Evolutionary conservation across 2,329 filamentous ascomycete genomes (phyloP), one percentile per base, ranked within the genome.

Genomic region (Aspergillus uvarum): DNA sequence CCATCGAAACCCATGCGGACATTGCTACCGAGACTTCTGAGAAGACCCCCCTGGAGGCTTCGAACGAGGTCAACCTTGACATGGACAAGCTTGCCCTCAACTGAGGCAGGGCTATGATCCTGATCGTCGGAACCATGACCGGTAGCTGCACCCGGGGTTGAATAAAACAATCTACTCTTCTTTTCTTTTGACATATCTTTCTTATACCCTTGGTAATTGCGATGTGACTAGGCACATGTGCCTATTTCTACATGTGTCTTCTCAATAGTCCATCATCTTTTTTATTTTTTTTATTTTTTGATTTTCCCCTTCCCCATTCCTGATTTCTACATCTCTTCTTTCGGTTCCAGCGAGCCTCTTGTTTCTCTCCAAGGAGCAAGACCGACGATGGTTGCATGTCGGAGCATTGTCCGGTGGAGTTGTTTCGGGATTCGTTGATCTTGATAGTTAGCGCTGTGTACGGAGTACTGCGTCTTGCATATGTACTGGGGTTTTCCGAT

Each of bases 11-110:
- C 26, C 48, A 60, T 31, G 47, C 49, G 14, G 59, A 65, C 31
- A 49, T 87, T 85, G 16, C 82, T 84, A 7, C 82, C 79, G n/a
- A 89, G 72, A 63, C 86, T 84, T 38, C 51, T 24, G 50, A 60
- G 49, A 56, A 59, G 31, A 47, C 61, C 14, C 51, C 60, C 19
- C 22, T 62, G 21, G 63, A 66, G 47, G 26, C 50, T 24, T 51
- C 64, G 14, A 58, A 63, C 54, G 65, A 65, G 7, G 62, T 66
- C 52, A 70, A 68, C n/a, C 62, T 69, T 60, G 69, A 72, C 50
- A 65, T 70, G 55, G 64, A 61, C 51, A 68, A 61, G 35, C 57
- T 72, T 50, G 59, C 67, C 24, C 59, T 71, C 51, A 67, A 65
- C 58, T 72, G 63, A 59, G 32, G 53, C 51, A 50, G 22, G 29